Conservation (phyloP, 805 yeast species). For the Kazachstania martiniae region DNA sequence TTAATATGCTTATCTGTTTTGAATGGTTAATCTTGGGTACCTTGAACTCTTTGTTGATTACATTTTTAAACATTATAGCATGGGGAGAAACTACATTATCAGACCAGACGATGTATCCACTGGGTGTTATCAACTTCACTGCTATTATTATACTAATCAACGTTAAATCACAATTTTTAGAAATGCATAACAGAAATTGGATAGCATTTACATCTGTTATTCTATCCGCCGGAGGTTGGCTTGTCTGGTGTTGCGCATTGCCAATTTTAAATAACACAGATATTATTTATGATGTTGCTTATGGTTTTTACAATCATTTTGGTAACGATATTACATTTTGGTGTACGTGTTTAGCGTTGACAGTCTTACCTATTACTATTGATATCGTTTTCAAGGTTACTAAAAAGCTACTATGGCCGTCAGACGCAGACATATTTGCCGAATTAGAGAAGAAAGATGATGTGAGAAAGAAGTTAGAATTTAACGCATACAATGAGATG, state of each 20-base stretch:
- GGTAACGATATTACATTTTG: conserved; percentile 82
- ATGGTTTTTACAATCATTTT: conserved; percentile 59
- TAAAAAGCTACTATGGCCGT: conserved; percentile 46
- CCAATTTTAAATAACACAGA: conserved; percentile 52
- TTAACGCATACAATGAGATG: conserved; percentile 60
- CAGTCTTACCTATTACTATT: conserved; percentile 47
- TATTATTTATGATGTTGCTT: conserved; percentile 54
- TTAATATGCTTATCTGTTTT: conserved; percentile 58
- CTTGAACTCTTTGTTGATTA: conserved; percentile 55
- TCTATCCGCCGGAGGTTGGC: conserved; percentile 76
- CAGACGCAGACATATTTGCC: conserved; percentile 73
- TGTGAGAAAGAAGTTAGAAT: conserved; percentile 60
- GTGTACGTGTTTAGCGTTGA: conserved; percentile 56
- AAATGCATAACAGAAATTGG: conserved; percentile 66
- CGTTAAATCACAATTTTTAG: conserved; percentile 68
- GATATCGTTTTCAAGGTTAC: conserved; percentile 56
- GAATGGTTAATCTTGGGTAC: conserved; percentile 75
- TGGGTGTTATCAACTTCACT: conserved; percentile 69
- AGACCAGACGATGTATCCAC: conserved; percentile 73
- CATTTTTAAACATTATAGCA: conserved; percentile 52
- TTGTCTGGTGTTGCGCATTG: conserved; percentile 70
- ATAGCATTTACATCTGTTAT: conserved; percentile 53
- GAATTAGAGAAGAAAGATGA: conserved; percentile 59
- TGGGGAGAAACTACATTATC: conserved; percentile 61
- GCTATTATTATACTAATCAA: conserved; percentile 64